Percentiles rank a stretch among this genome's conserved stretches.
These are phyloP conservation scores for Thelonectria rubi DNA, from an alignment of 2,329 filamentous ascomycete genomes.

Conservation along the genomic window DNA sequence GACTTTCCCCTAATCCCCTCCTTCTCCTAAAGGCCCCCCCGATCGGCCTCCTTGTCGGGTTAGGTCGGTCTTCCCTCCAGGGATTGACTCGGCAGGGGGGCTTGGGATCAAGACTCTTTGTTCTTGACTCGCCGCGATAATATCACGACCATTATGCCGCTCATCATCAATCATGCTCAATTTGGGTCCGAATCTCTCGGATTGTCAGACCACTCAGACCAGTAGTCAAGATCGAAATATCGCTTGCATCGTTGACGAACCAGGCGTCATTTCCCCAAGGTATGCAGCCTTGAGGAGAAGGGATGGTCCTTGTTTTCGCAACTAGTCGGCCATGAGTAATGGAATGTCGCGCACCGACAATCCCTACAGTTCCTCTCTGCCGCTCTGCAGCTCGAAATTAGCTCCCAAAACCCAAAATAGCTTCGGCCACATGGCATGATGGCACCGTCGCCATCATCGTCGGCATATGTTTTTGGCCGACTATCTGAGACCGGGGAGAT, in stretches of 20 bases:
- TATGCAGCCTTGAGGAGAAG: slow-evolving; percentile 29
- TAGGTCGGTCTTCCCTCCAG: slow-evolving; percentile 28
- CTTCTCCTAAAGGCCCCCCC: slow-evolving; percentile 3
- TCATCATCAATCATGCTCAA: slow-evolving; percentile 31
- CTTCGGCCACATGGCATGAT: slow-evolving; percentile 24
- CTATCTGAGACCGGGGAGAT: slow-evolving; percentile 13
- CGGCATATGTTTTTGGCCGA: slow-evolving; percentile 25
- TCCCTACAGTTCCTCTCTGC: slow-evolving; percentile 28
- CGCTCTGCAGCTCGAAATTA: slow-evolving; percentile 36
- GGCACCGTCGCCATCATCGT: slow-evolving; percentile 21
- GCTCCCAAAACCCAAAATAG: slow-evolving; percentile 24
- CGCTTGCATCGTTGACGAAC: slow-evolving; percentile 34
- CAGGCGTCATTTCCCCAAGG: slow-evolving; percentile 41
- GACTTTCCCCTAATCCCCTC: slow-evolving; percentile 12
- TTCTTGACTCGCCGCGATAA: slow-evolving; percentile 14
- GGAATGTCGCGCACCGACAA: slow-evolving; percentile 32
- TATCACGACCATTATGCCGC: slow-evolving; percentile 27
- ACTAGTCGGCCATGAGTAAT: slow-evolving; percentile 32
- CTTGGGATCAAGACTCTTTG: slow-evolving; percentile 11
- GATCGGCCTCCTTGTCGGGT: slow-evolving; percentile 35
- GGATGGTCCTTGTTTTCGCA: slow-evolving; percentile 36
- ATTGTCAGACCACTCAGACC: slow-evolving; percentile 35
- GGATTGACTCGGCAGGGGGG: slow-evolving; percentile 26
- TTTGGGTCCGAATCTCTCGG: slow-evolving; percentile 17
- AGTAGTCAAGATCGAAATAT: slow-evolving; percentile 35